Base-by-base conservation (phyloP, 169 alveolate genomes). In the Plasmodium sp. region DNA sequence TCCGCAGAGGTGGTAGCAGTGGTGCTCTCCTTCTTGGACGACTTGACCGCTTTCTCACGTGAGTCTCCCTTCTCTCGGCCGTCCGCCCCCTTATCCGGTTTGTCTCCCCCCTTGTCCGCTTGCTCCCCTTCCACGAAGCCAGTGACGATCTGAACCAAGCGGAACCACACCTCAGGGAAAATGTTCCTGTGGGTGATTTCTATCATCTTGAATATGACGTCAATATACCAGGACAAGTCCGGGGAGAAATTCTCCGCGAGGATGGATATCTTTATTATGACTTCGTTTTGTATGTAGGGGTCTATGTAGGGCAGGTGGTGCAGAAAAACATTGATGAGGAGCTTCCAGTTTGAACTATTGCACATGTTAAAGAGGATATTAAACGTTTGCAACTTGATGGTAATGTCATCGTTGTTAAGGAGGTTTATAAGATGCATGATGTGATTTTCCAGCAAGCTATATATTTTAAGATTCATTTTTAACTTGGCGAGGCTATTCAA, bases 141-240 rank as follows among this genome's bases (percentile, higher is more conserved):
- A 9, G 84, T 83, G 27, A 95, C 34, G 1, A 96, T 36, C 81
- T 90, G 94, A 0, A 90, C 94, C 3, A 80, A 67, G 43, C 98
- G 93, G 56, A 93, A 96, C 96, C 98, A 97, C 31, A 97, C 97
- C 79, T 98, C 99, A 27, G 97, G 98, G 43, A 97, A 94, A 0
- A 98, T 98, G 83, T 93, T 96, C 92, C 98, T 99, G 43, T 99
- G 99, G 2, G 99, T 98, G 81, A 96, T 97, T 77, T 97, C 98
- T 39, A 98, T 97, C 92, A 99, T 95, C 92, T 98, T 98, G 48
- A 98, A 98, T 71, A 98, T 96, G 5, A 98, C 98, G 96, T 99
- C 99, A 34, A 98, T 97, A 86, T 98, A 98, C 98, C 99, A 98
- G 45, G 97, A 94, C 73, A 97, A 94, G 56, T 97, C 98, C 6